These are phyloP conservation scores for Penicillium sp. DNA, from an alignment of 2,329 filamentous ascomycete species.

Conservation along the genomic window DNA sequence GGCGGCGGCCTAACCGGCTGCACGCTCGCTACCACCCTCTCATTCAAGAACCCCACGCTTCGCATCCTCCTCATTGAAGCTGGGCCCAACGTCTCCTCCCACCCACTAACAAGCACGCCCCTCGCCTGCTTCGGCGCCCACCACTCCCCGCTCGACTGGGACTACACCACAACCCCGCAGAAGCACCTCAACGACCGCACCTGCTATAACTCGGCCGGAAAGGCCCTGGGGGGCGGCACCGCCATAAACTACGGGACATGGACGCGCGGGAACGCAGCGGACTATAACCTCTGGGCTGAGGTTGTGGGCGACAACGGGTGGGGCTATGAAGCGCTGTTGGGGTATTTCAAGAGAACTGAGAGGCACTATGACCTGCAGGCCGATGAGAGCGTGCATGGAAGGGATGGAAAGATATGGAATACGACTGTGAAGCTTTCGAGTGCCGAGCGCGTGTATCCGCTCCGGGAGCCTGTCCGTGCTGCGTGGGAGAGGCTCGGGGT, in stretches of 20 bases:
- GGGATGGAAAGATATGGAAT: conserved; percentile 33
- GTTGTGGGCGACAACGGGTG: conserved; percentile 50
- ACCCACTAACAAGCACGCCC: conserved; percentile 9
- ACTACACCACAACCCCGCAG: conserved; percentile 38
- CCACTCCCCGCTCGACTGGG: conserved; percentile 37
- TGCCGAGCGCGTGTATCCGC: conserved; percentile 42
- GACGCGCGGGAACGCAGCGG: conserved; percentile 50
- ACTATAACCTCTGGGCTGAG: conserved; percentile 55
- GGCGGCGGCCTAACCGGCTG: conserved; percentile 38
- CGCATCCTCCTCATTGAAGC: conserved; percentile 38
- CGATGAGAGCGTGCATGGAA: conserved; percentile 31
- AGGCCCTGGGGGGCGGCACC: conserved; percentile 49
- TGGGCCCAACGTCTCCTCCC: conserved; percentile 29
- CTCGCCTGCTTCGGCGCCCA: conserved; percentile 27
- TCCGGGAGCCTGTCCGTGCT: conserved; percentile 40
- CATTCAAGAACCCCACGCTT: conserved; percentile 20
- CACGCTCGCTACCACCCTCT: conserved; percentile 36
- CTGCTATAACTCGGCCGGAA: conserved; percentile 39
- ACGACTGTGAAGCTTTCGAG: conserved; percentile 24
- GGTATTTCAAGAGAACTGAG: conserved; percentile 53
- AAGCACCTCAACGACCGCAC: conserved; percentile 30
- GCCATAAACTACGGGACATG: conserved; percentile 51
- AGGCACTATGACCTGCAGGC: conserved; percentile 29
- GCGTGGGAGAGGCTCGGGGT: conserved; percentile 46
- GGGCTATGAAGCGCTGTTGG: conserved; percentile 52